Evolutionary conservation across 495 filamentous ascomycete species (phyloP), one percentile per base, ranked within the genome.

Genomic region (Collariella sp.): DNA sequence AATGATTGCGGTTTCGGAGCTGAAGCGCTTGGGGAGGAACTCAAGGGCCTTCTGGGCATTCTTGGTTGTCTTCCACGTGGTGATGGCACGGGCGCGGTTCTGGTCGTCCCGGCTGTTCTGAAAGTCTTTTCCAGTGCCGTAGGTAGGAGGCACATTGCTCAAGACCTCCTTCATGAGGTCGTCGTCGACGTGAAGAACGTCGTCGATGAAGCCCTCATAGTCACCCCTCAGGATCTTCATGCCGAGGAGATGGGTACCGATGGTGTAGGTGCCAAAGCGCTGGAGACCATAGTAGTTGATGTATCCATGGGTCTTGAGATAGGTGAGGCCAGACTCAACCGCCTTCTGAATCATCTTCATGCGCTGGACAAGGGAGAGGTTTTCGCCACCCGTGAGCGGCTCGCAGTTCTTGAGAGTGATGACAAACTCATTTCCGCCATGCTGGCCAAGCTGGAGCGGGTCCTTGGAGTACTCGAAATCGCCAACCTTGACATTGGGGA

Each of bases 231-330:
- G 79, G 49, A 98, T 86, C 63, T 86, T 86, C 62, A 87, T 76
- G 33, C 93, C 93, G 12, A 95, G 68, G 1, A 79, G 77, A 58
- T 96, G 86, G 1, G 93, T 97, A 5, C 88, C 82, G 5, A 84
- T 85, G 3, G 78, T 68, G 67, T 89, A 91, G 3, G 88, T 86
- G 22, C 93, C 93, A 60, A 98, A 98, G 12, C 93, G 83, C 70
- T 98, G 93, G 2, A 96, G 79, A 13, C 93, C 93, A 55, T 86
- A 98, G 72, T 97, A 97, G 67, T 98, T 97, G 67, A 97, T 82
- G 70, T 95, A 98, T 0, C 93, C 93, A 13, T 80, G 72, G 41
- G 79, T 62, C 12, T 69, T 70, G 5, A 96, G 75, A 38, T 85
- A 67, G 6, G 77, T 70, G 12, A 81, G 54, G 1, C 70, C 73